Percentiles rank a stretch among this genome's conserved stretches.
phyloP scores from a whole-genome alignment of 805 yeast species.

The Kluyveromyces lactis region DNA sequence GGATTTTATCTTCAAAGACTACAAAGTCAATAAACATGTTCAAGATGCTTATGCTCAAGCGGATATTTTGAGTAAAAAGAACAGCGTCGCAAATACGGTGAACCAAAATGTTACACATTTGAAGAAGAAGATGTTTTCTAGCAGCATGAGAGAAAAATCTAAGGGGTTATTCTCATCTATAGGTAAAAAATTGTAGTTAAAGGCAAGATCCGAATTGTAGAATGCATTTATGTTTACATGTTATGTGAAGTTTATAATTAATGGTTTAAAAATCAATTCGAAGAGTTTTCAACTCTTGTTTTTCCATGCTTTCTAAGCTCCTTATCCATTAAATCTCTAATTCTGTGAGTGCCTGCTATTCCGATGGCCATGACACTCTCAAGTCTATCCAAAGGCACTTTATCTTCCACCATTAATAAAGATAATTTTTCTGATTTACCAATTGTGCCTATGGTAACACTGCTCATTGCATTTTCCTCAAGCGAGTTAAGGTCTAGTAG shows the following conservation, averaged over 20 bases:
- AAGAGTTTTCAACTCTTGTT: slow-evolving; percentile 40
- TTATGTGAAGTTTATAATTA: too few relatives aligned
- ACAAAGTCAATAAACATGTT: slow-evolving; percentile 43
- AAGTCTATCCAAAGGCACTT: slow-evolving; percentile 72
- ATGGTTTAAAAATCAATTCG: neutral
- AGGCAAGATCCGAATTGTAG: slow-evolving; percentile 15
- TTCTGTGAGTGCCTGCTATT: slow-evolving; percentile 75
- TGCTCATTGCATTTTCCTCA: slow-evolving; percentile 80
- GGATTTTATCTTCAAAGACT: slow-evolving; percentile 28
- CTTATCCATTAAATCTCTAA: slow-evolving; percentile 78
- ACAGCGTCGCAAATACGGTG: slow-evolving; percentile 33
- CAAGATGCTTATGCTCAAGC: slow-evolving; percentile 61
- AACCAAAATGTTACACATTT: slow-evolving; percentile 44
- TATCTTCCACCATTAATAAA: slow-evolving; percentile 69
- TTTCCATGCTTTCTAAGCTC: slow-evolving; percentile 74
- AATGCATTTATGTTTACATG: slow-evolving; percentile 5
- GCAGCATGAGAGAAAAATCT: slow-evolving; percentile 41
- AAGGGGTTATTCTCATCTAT: slow-evolving; percentile 45
- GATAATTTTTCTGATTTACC: slow-evolving; percentile 79
- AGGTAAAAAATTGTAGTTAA: slow-evolving; percentile 41
- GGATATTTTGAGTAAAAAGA: slow-evolving; percentile 32
- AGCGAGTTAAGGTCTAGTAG: slow-evolving; percentile 72
- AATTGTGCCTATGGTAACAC: slow-evolving; percentile 72
- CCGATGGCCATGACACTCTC: slow-evolving; percentile 74
- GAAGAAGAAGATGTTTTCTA: slow-evolving; percentile 40